Percentiles rank a stretch among this genome's conserved stretches.
Evolutionary conservation across 768 basidiomycete species (phyloP).

Genomic region (Heimioporus sp.): DNA sequence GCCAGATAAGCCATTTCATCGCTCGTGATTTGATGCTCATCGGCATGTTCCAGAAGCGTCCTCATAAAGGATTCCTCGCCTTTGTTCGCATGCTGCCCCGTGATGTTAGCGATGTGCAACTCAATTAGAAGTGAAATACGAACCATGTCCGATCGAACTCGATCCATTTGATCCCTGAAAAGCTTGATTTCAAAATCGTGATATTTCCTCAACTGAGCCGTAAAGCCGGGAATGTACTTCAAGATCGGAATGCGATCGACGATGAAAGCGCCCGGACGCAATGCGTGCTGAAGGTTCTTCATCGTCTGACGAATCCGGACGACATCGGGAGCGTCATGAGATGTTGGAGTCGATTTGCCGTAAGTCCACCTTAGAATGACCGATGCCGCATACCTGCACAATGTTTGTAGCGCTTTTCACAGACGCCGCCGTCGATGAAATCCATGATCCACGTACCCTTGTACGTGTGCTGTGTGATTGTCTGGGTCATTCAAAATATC

Average conservation of each 20-base stretch:
- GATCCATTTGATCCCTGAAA: constrained; percentile 47
- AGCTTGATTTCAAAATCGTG: constrained; percentile 49
- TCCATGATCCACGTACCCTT: constrained; percentile 37
- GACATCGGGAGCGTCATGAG: constrained; percentile 22
- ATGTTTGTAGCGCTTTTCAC: neutral
- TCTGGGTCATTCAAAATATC: constrained; percentile 34
- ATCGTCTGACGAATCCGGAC: constrained; percentile 13
- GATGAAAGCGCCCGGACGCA: constrained; percentile 33
- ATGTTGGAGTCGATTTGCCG: constrained; percentile 23
- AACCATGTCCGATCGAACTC: constrained; percentile 45
- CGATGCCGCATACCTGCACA: constrained; percentile 23
- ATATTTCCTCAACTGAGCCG: constrained; percentile 46
- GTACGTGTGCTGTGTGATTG: constrained; percentile 41
- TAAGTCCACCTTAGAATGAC: constrained; percentile 23
- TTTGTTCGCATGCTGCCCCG: neutral
- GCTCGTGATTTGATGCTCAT: constrained; percentile 44
- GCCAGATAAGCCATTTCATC: constrained; percentile 58
- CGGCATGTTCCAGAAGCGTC: constrained; percentile 48
- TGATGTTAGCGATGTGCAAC: no score
- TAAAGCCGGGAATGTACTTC: constrained; percentile 55
- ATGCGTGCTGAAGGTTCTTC: constrained; percentile 20
- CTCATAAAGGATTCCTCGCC: constrained; percentile 41
- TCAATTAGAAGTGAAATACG: no score
- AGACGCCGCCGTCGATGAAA: no score
- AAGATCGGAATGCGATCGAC: constrained; percentile 35